These are phyloP conservation scores for Parascedosporium putredinis DNA, from an alignment of 2,329 filamentous ascomycete species.

Conservation along the genomic window DNA sequence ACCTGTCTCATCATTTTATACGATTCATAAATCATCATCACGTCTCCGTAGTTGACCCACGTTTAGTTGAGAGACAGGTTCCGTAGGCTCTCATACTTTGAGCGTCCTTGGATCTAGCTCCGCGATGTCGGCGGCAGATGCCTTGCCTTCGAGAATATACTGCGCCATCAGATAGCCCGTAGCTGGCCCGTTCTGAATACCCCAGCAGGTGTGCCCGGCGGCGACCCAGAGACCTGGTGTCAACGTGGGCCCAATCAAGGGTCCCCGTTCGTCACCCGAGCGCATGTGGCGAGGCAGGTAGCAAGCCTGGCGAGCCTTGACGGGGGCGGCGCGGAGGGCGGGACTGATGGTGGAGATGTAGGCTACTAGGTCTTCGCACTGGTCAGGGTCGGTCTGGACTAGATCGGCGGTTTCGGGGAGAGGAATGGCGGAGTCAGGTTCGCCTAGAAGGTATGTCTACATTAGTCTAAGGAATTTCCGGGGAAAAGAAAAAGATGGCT, in stretches of 20 bases:
- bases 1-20: too few relatives aligned
- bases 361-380: constrained; percentile 78
- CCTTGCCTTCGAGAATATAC: constrained; percentile 62
- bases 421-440: constrained; percentile 66
- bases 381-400: constrained; percentile 62
- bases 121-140: constrained; percentile 56
- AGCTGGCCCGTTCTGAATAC: constrained; percentile 88
- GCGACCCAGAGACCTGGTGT: constrained; percentile 70
- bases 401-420: constrained; percentile 66
- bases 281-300: constrained; percentile 73
- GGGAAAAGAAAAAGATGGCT: not conserved
- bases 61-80: too few relatives aligned
- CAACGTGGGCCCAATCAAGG: constrained; percentile 66
- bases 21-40: constrained; percentile 3
- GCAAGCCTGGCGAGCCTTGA: constrained; percentile 77
- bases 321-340: constrained; percentile 54
- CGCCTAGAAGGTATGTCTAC: constrained; percentile 28
- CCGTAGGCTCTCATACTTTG: constrained; percentile 42
- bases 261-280: constrained; percentile 51
- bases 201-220: constrained; percentile 93
- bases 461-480: constrained; percentile 1
- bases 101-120: constrained; percentile 58
- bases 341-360: constrained; percentile 60
- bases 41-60: not conserved
- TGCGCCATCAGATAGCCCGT: constrained; percentile 77